Evolutionary conservation across 345 rosid species (phyloP), one percentile per base, ranked within the genome.

Genomic region (Atalantia buxifolia): DNA sequence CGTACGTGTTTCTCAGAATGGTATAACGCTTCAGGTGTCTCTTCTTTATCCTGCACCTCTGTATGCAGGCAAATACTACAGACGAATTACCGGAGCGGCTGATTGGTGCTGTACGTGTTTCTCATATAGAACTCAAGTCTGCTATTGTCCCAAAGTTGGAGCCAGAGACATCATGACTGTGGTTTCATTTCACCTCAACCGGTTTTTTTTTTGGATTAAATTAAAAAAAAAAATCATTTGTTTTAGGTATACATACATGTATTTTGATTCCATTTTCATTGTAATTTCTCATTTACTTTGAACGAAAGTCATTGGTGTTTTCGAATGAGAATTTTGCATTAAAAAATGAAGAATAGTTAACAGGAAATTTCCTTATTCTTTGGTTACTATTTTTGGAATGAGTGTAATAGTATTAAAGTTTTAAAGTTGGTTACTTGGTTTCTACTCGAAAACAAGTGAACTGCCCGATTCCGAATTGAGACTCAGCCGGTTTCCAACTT

Each of bases 61-160:
- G 18, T 66, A 35, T 31, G 16, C 62, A n/a, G 25, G 22, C 81
- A 94, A 98, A 98, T 94, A 53, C 94, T 8, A 38, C 42, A 7
- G 22, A 94, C 8, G 92, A 79, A 82, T 93, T 70, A 79, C 82
- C 0, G 98, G 2, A 38, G 42, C 10, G 42, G 82, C 87, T 94
- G 73, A 93, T 94, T 18, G 97, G 98, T 75, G 98, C 98, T 0
- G 93, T 97, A 35, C 92, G 98, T 72, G 98, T 91, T 79, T 97
- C 97, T 66, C 99, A 94, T 76, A 76, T 97, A 79, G 97, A 42
- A 42, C 48, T 42, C 13, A 42, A 42, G 48, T 42, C 48, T 42
- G 48, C 48, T 10, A 3, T 42, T 10, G 48, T 42, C 14, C 48
- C 48, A 42, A 42, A 42, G 48, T 10, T 42, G 14, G 48, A 42